These are phyloP conservation scores for Coemansia biformis DNA, from an alignment of 192 early-diverging fungal species.

Conservation along the genomic window DNA sequence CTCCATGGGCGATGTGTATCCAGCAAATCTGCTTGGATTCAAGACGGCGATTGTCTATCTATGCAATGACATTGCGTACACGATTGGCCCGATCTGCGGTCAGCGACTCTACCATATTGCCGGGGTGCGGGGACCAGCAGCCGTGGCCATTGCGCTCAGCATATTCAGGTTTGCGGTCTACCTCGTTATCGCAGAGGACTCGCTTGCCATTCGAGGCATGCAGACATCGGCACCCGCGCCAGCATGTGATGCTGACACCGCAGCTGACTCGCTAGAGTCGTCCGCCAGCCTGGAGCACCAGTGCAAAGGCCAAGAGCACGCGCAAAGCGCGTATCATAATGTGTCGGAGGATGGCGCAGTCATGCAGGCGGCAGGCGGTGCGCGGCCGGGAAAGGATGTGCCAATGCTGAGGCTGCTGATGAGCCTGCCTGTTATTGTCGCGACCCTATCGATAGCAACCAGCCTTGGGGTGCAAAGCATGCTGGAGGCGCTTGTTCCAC, in stretches of 20 bases:
- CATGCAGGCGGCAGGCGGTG: too few species aligned
- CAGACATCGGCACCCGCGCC: too few species aligned
- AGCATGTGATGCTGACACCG: too few species aligned
- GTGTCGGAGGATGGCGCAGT: too few species aligned
- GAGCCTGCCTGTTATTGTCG: slow-evolving; percentile 14
- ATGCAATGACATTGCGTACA: slow-evolving; percentile 33
- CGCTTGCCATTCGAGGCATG: slow-evolving; percentile 5
- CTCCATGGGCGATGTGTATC: slow-evolving; percentile 31
- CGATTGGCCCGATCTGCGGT: slow-evolving; percentile 29
- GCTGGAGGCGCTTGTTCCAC: slow-evolving; percentile 21
- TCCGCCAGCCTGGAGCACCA: background rate
- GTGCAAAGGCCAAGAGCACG: background rate
- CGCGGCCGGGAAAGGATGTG: too few species aligned
- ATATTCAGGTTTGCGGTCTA: slow-evolving; percentile 11
- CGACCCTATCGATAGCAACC: slow-evolving; percentile 14
- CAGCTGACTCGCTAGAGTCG: too few species aligned
- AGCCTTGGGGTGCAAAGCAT: slow-evolving; percentile 26
- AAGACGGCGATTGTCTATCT: slow-evolving; percentile 27
- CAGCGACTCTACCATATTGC: slow-evolving; percentile 16
- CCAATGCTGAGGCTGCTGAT: slow-evolving; percentile 3
- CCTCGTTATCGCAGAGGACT: slow-evolving; percentile 17
- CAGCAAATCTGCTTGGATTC: slow-evolving; percentile 29
- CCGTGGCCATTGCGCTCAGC: slow-evolving; percentile 28
- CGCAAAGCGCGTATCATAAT: too few species aligned
- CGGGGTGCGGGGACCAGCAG: slow-evolving; percentile 15